These are phyloP conservation scores for Ophiostoma ips DNA, from an alignment of 2,329 filamentous ascomycete species.

Conservation along the genomic window DNA sequence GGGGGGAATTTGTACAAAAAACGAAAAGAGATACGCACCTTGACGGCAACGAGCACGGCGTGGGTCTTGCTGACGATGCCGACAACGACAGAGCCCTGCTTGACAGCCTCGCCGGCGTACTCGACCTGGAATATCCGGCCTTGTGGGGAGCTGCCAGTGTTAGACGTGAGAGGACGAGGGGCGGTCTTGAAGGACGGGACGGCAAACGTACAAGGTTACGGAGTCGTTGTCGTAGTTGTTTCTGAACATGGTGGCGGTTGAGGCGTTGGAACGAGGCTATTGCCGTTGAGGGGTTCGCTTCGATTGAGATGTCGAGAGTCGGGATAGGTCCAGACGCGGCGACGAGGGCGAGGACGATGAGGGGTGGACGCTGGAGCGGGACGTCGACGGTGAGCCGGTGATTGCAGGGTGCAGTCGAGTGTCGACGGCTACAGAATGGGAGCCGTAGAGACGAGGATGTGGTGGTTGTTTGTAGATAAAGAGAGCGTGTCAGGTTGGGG, in stretches of 20 bases:
- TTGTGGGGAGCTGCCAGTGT: slow-evolving; percentile 67
- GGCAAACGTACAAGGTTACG: slow-evolving; percentile 79
- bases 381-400: no score
- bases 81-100: slow-evolving; percentile 96
- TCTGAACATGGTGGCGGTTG: slow-evolving; percentile 66
- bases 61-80: slow-evolving; percentile 97
- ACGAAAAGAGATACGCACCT: no score
- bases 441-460: not conserved
- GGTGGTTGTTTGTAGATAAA: no score
- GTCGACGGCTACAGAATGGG: not conserved
- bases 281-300: not conserved
- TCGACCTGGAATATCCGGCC: slow-evolving; percentile 99
- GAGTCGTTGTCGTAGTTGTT: slow-evolving; percentile 99
- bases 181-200: slow-evolving; percentile 7
- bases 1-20: no score
- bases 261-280: not conserved
- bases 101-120: slow-evolving; percentile 96
- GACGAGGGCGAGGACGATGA: not conserved
- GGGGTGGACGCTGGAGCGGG: no score
- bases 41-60: slow-evolving; percentile 86
- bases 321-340: not conserved
- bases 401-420: not conserved
- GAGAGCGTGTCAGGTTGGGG: no score
- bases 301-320: not conserved
- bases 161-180: not conserved